phyloP scores from a whole-genome alignment of 306 rosid species.

The Macrotyloma uniflorum region DNA sequence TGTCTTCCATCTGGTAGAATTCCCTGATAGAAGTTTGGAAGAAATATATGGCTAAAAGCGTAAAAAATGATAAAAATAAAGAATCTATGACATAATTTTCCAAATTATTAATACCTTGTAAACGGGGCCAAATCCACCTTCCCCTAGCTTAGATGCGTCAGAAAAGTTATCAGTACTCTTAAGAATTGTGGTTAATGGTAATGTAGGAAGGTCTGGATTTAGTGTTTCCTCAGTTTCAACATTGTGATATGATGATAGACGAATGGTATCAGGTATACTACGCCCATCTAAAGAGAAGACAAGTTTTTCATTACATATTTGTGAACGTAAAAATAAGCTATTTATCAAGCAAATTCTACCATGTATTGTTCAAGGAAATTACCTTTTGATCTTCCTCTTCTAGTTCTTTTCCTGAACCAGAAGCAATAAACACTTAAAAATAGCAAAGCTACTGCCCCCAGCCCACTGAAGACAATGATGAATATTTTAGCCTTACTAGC shows the following conservation, averaged over 20 bases:
- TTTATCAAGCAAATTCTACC: not conserved
- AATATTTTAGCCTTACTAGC: not conserved
- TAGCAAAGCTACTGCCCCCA: constrained; percentile 16
- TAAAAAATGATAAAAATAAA: not conserved
- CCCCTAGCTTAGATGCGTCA: not conserved
- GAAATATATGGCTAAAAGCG: not conserved
- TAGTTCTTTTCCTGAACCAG: not conserved
- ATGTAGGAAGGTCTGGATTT: not conserved
- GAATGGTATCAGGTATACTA: not conserved
- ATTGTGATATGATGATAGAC: not conserved
- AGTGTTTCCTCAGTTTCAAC: constrained; percentile 8
- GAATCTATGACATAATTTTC: not conserved
- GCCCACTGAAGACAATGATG: constrained; percentile 16
- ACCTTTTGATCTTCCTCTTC: not conserved
- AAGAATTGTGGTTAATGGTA: constrained; percentile 7
- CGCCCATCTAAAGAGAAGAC: not conserved
- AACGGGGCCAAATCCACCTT: constrained; percentile 41
- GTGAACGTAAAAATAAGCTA: not conserved
- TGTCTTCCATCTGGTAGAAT: constrained; percentile 50
- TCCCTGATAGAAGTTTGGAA: constrained; percentile 40
- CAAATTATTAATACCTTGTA: constrained; percentile 49
- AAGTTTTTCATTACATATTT: not conserved
- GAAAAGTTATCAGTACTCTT: constrained; percentile 3
- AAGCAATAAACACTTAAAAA: not conserved
- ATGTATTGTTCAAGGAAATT: not conserved